Evolutionary conservation across 1,139 yeast species (phyloP).

Genomic region (Saccharomyces hybrid): DNA sequence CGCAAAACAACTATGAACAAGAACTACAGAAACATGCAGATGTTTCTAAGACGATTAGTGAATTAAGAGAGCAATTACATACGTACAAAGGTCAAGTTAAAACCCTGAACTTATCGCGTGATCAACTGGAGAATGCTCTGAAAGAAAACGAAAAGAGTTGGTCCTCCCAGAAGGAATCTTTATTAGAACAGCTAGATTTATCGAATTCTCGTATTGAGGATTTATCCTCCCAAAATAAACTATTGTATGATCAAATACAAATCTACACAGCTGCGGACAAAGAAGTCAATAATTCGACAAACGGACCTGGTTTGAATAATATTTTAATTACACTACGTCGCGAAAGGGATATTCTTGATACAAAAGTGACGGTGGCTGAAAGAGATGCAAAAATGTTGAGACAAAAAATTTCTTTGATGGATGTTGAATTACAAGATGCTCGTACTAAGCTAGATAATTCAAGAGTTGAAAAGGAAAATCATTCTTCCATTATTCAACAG

Average conservation of each 20-base stretch:
- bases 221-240: slow-evolving; percentile 55
- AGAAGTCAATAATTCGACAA: slow-evolving; percentile 9
- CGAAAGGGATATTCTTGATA: slow-evolving; percentile 67
- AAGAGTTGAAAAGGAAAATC: slow-evolving; percentile 5
- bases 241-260: slow-evolving; percentile 67
- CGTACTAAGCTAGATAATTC: slow-evolving; percentile 6
- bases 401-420: slow-evolving; percentile 37
- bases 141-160: slow-evolving; percentile 38
- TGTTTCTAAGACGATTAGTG: slow-evolving; percentile 41
- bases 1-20: slow-evolving; percentile 50
- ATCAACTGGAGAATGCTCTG: slow-evolving; percentile 31
- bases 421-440: slow-evolving; percentile 17
- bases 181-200: slow-evolving; percentile 48
- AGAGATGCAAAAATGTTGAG: slow-evolving; percentile 29
- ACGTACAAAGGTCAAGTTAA: slow-evolving; percentile 36
- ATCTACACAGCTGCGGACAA: slow-evolving; percentile 19
- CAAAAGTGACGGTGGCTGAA: slow-evolving; percentile 42
- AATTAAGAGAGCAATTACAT: slow-evolving; percentile 40
- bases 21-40: slow-evolving; percentile 53
- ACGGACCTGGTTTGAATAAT: slow-evolving; percentile 26
- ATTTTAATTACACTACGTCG: slow-evolving; percentile 59
- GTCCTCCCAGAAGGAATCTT: slow-evolving; percentile 36
- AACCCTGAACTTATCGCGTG: slow-evolving; percentile 33
- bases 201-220: slow-evolving; percentile 46
- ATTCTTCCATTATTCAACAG: slow-evolving; percentile 39